Percentiles rank a stretch among this genome's conserved stretches.
phyloP scores from a whole-genome alignment of 768 basidiomycete species.

The Tulasnella sp. region DNA sequence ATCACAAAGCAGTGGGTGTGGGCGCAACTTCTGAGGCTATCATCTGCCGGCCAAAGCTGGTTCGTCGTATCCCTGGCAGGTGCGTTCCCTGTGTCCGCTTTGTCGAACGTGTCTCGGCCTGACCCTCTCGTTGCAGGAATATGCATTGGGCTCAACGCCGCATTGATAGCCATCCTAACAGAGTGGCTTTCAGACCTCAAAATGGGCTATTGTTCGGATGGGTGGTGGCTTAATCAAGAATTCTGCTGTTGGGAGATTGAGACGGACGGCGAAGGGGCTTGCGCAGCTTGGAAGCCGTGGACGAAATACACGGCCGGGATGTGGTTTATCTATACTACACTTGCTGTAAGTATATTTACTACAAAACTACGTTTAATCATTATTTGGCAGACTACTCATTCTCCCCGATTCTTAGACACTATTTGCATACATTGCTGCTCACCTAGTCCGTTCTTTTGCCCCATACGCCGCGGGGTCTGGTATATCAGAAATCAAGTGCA shows the following conservation, averaged over 20 bases:
- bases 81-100: constrained; percentile 48
- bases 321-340: constrained; percentile 85
- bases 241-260: constrained; percentile 99
- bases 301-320: constrained; percentile 67
- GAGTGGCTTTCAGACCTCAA: constrained; percentile 98
- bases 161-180: constrained; percentile 90
- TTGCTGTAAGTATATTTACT: constrained; percentile 68
- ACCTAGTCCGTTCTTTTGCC: constrained; percentile 84
- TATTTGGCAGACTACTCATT: neutral
- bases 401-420: constrained; percentile 53
- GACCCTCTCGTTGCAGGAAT: constrained; percentile 58
- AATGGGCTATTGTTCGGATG: constrained; percentile 94
- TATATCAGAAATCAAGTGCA: constrained; percentile 98
- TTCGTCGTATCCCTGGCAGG: constrained; percentile 89
- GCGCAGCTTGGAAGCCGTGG: constrained; percentile 94
- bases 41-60: constrained; percentile 85
- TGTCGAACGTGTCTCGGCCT: neutral
- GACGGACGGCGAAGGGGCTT: constrained; percentile 70
- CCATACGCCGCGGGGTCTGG: constrained; percentile 97
- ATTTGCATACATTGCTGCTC: constrained; percentile 86
- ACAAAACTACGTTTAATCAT: neutral
- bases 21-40: constrained; percentile 60
- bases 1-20: constrained; percentile 62
- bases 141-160: constrained; percentile 91
- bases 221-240: constrained; percentile 98